Conservation (phyloP, 106 monocot species). For the Phalaenopsis equestris region DNA sequence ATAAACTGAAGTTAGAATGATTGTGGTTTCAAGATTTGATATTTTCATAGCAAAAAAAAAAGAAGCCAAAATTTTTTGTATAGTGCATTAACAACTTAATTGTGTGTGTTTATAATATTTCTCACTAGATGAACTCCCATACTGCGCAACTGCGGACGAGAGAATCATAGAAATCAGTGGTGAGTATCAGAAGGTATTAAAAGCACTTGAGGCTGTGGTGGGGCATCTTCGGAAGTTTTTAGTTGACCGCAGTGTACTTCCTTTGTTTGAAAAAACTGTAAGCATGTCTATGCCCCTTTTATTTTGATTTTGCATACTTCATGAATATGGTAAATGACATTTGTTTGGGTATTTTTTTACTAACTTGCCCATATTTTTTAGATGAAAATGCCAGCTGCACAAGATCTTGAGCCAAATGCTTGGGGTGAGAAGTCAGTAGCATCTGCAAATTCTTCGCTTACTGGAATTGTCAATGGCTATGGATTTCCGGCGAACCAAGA, state of each 20-base stretch:
- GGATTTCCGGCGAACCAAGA: slow-evolving; percentile 43
- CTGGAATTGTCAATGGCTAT: slow-evolving; percentile 45
- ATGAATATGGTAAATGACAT: neutral
- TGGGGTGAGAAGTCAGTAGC: slow-evolving; percentile 42
- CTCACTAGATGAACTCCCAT: slow-evolving; percentile 59
- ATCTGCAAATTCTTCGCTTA: slow-evolving; percentile 14
- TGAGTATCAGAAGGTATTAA: slow-evolving; percentile 66
- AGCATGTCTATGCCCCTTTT: slow-evolving; percentile 13
- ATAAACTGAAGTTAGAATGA: neutral
- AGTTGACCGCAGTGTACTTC: slow-evolving; percentile 80
- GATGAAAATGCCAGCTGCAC: slow-evolving; percentile 25
- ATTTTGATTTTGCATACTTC: neutral
- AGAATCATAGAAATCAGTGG: slow-evolving; percentile 83
- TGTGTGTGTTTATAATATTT: neutral
- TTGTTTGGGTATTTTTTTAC: neutral
- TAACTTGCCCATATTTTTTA: slow-evolving; percentile 1
- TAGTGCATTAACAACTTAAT: neutral
- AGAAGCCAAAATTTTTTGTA: neutral
- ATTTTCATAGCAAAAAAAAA: neutral
- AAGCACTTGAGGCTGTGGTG: slow-evolving; percentile 65
- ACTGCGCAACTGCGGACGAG: slow-evolving; percentile 62
- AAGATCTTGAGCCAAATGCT: slow-evolving; percentile 35
- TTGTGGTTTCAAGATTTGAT: neutral
- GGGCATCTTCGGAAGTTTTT: slow-evolving; percentile 82
- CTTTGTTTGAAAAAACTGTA: slow-evolving; percentile 81